Conservation (phyloP, 495 filamentous ascomycete species). For the Hapsidospora chrysogenum region DNA sequence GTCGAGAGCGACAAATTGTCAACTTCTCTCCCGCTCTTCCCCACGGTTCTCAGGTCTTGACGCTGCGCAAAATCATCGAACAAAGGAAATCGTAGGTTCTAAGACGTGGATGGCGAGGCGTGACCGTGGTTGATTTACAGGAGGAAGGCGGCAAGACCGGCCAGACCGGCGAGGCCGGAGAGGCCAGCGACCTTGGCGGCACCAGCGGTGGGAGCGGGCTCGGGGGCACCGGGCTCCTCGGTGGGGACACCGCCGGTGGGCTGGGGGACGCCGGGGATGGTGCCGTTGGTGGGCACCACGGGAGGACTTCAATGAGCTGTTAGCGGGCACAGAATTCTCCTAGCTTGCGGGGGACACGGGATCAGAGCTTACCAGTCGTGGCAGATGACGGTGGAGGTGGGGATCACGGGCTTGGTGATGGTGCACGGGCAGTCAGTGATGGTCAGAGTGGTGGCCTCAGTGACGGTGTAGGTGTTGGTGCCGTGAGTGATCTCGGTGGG, state of each 20-base stretch:
- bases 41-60: no score
- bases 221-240: constrained; percentile 12
- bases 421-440: constrained; percentile 68
- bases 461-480: constrained; percentile 62
- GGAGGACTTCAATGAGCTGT: no score
- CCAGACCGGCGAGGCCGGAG: constrained; percentile 54
- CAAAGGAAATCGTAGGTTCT: neutral
- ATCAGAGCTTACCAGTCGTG: constrained; percentile 43
- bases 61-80: neutral
- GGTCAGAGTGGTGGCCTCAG: constrained; percentile 63
- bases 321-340: no score
- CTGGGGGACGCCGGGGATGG: constrained; percentile 11
- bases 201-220: constrained; percentile 37
- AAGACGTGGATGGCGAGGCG: constrained; percentile 5
- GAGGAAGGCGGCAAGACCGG: constrained; percentile 56
- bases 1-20: no score
- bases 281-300: constrained; percentile 9
- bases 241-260: constrained; percentile 3
- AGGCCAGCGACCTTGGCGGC: constrained; percentile 50
- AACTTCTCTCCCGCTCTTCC: no score
- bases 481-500: constrained; percentile 55
- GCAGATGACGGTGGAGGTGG: constrained; percentile 47
- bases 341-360: no score
- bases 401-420: constrained; percentile 51
- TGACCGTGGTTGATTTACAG: constrained; percentile 40